Conservation (phyloP, 768 basidiomycete genomes). For the Lactarius vividus region DNA sequence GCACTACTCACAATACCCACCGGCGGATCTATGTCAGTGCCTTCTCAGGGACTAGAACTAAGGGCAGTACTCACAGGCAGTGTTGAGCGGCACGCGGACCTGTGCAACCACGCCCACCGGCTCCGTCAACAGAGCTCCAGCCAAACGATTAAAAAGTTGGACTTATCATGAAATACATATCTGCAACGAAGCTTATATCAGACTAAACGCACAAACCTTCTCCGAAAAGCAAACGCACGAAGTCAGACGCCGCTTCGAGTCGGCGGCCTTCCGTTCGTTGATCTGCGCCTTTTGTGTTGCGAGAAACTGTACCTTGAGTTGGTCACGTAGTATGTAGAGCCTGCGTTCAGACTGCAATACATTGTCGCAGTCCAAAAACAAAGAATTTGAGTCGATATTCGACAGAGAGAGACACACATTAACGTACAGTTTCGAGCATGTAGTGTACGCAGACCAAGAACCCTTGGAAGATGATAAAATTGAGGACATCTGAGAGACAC, state of each 20-base stretch:
- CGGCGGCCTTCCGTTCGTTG: conserved; percentile 66
- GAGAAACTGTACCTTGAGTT: conserved; percentile 52
- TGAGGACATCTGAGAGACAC: conserved; percentile 49
- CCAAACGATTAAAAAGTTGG: conserved; percentile 30
- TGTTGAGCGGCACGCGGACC: conserved; percentile 80
- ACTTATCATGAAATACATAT: conserved; percentile 79
- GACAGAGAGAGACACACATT: conserved; percentile 22
- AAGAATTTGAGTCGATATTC: not conserved
- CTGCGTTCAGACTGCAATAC: conserved; percentile 41
- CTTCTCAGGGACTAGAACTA: conserved; percentile 1
- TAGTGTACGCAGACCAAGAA: conserved; percentile 72
- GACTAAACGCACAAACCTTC: not conserved
- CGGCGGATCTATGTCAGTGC: not conserved
- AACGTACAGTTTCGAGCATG: conserved; percentile 44
- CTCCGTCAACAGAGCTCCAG: conserved; percentile 33
- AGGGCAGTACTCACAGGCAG: conserved; percentile 47
- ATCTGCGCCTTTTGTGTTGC: conserved; percentile 61
- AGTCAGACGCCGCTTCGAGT: conserved; percentile 79
- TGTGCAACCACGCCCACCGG: conserved; percentile 39
- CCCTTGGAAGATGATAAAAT: conserved; percentile 73
- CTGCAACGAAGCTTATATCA: conserved; percentile 35
- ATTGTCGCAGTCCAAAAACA: not conserved
- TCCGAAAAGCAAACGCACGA: conserved; percentile 52
- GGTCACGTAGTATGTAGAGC: conserved; percentile 49
- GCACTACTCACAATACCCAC: conserved; percentile 37